Evolutionary conservation across 2,329 filamentous ascomycete species (phyloP).

Genomic region (Ophiostoma triangulosporum): DNA sequence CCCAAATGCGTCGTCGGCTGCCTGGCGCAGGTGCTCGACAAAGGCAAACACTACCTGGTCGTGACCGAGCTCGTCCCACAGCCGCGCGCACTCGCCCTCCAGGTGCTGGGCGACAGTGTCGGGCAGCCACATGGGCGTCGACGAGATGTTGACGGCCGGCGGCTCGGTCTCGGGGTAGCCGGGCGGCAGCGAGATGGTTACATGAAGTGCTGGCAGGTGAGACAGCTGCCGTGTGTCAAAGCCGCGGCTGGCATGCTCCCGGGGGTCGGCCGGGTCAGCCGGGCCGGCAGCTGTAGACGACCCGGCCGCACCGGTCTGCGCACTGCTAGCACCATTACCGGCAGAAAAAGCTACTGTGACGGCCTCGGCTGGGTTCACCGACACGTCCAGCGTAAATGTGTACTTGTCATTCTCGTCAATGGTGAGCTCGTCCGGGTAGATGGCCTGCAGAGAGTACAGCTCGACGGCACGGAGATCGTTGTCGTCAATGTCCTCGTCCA

Average conservation of each 20-base stretch:
- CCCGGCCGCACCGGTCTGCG: background rate
- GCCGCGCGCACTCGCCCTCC: conserved; percentile 32
- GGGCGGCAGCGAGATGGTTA: conserved; percentile 40
- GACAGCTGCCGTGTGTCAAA: conserved; percentile 36
- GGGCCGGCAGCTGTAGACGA: conserved; percentile 5
- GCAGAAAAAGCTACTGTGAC: conserved; percentile 46
- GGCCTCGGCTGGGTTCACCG: conserved; percentile 39
- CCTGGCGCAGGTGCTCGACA: conserved; percentile 48
- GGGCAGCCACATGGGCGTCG: conserved; percentile 45
- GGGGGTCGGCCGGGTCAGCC: background rate
- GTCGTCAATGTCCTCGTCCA: conserved; percentile 19
- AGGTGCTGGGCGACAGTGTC: conserved; percentile 32
- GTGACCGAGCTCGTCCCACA: conserved; percentile 51
- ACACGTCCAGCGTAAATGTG: conserved; percentile 42
- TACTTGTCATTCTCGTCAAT: conserved; percentile 29
- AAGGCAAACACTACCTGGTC: conserved; percentile 48
- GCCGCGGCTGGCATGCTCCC: background rate
- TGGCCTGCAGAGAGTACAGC: conserved; percentile 46
- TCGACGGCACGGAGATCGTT: conserved; percentile 44
- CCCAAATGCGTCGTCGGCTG: conserved; percentile 46
- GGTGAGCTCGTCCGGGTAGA: conserved; percentile 49
- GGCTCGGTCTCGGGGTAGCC: conserved; percentile 43
- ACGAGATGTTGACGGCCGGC: conserved; percentile 37
- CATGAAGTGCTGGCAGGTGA: conserved; percentile 43
- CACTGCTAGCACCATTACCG: conserved; percentile 22